Evolutionary conservation across 2,329 filamentous ascomycete species (phyloP).

Genomic region (Cladosporium sp.): DNA sequence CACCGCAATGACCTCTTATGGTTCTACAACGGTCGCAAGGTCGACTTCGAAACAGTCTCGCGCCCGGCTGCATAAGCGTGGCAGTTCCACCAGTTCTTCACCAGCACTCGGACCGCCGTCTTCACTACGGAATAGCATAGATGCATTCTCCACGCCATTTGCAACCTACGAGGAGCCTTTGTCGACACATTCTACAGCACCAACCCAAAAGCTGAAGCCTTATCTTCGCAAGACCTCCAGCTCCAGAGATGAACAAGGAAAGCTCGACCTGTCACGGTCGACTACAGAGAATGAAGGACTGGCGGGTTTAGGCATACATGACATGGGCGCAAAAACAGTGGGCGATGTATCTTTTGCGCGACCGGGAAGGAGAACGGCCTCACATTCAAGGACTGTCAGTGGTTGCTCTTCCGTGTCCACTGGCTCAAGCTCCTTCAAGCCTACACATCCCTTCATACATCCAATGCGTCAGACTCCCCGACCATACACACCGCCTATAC

Average conservation of each 20-base stretch:
- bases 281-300: constrained; percentile 51
- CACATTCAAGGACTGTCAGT: constrained; percentile 51
- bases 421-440: constrained; percentile 43
- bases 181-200: constrained; percentile 15
- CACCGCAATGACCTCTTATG: constrained; percentile 8
- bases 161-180: constrained; percentile 28
- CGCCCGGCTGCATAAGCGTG: constrained; percentile 30
- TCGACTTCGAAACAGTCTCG: constrained; percentile 3
- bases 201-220: constrained; percentile 49
- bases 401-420: constrained; percentile 52
- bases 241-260: constrained; percentile 42
- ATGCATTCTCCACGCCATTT: constrained; percentile 27
- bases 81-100: constrained; percentile 24
- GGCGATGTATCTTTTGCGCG: constrained; percentile 41
- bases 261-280: constrained; percentile 52
- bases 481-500: constrained; percentile 51
- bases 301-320: constrained; percentile 52
- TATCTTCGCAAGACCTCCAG: constrained; percentile 51
- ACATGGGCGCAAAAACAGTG: constrained; percentile 36
- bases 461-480: constrained; percentile 54
- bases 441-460: constrained; percentile 50
- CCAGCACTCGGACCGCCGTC: constrained; percentile 19
- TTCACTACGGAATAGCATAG: constrained; percentile 17
- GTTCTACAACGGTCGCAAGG: not conserved
- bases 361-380: constrained; percentile 35